Evolutionary conservation across 495 filamentous ascomycete genomes (phyloP), one percentile per base, ranked within the genome.

Genomic region (Jackrogersella minutella): DNA sequence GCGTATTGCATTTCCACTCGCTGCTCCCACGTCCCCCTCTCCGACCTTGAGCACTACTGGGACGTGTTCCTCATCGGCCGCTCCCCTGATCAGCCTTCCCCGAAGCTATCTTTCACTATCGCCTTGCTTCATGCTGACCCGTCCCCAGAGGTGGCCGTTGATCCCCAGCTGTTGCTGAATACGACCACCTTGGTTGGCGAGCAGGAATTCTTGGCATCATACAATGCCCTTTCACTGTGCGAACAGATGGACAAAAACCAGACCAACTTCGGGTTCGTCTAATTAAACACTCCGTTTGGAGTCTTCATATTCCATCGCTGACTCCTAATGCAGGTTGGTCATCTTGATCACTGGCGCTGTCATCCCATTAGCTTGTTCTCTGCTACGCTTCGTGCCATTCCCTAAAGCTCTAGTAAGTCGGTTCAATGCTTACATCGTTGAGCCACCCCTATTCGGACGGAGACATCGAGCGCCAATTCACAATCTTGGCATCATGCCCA

Each of bases 1-100:
- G 77, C 76, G 7, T 79, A 71, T n/a, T 81, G 78, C 49, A 77
- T 81, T 39, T 53, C 52, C 17, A 65, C 64, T 2, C 68, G 62
- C 7, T 80, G 78, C 53, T 24, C 47, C 11, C 53, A 50, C 30
- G 57, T 74, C 22, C 14, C 71, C 8, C 44, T 52, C 7, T 75
- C 53, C 22, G 52, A 66, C 30, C 50, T 77, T 1, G 78, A 80
- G 40, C 41, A 63, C 28, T 80, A 66, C 50, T 80, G 78, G 78
- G 43, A 33, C 24, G 47, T 40, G 37, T 69, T 75, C 31, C 58
- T 65, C 22, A 54, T 74, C 31, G 74, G 73, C 13, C 57, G 36
- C 24, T n/a, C 21, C n/a, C 31, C 64, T 2, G 56, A 39, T 6
- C 64, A 66, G 14, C 63, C 63, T 17, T 33, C n/a, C 4, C 76